A percentile compares a stretch with the other conserved stretches of the same genome.
These are phyloP conservation scores for Silene noctiflora DNA, from an alignment of 179 eudicot species.

Conservation along the genomic window DNA sequence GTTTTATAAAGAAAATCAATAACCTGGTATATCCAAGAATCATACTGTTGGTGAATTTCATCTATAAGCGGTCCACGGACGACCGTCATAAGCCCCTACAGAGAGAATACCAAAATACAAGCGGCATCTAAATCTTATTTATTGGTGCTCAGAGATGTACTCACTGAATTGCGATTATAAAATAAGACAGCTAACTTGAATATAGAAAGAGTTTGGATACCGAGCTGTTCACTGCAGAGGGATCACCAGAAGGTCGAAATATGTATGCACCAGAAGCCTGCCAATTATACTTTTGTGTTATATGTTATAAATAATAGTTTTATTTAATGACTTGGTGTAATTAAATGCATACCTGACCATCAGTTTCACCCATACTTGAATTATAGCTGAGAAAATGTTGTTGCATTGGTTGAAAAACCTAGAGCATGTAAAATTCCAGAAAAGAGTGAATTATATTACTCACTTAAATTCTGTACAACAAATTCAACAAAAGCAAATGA, in stretches of 20 bases:
- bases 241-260: conserved; percentile 62
- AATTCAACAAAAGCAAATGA: no score
- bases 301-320: conserved; percentile 8
- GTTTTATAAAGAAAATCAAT: neutral
- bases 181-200: neutral
- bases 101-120: conserved; percentile 1
- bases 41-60: conserved; percentile 75
- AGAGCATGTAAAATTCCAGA: conserved; percentile 14
- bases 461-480: neutral
- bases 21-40: conserved; percentile 88
- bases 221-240: conserved; percentile 32
- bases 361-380: conserved; percentile 36
- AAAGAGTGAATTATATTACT: neutral
- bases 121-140: neutral
- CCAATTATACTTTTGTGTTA: neutral
- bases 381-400: conserved; percentile 65
- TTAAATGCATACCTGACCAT: conserved; percentile 40
- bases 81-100: conserved; percentile 56
- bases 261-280: conserved; percentile 89
- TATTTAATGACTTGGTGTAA: conserved; percentile 14
- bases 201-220: conserved; percentile 37
- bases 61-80: conserved; percentile 71
- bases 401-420: conserved; percentile 64
- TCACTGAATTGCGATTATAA: neutral
- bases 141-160: neutral